Evolutionary conservation across 179 eudicot genomes (phyloP).

Genomic region (Monotropa hypopitys): DNA sequence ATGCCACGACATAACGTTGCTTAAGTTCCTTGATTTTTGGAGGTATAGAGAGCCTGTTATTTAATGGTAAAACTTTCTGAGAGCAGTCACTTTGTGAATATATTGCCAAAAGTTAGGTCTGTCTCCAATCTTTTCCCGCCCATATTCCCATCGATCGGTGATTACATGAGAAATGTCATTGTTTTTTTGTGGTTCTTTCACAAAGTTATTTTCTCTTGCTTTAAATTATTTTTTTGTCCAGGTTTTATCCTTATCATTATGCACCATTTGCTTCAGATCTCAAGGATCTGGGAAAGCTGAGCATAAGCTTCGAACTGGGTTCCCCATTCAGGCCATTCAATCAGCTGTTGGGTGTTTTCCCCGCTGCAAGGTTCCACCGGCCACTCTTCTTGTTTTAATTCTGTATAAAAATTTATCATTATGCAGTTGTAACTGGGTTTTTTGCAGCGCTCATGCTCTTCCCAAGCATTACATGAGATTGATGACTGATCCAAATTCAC

Average conservation of each 20-base stretch:
- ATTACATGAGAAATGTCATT: no score
- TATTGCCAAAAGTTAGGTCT: no score
- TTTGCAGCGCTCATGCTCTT: slow-evolving; percentile 87
- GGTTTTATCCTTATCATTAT: slow-evolving; percentile 99
- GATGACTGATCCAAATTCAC: slow-evolving; percentile 79
- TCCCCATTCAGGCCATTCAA: slow-evolving; percentile 89
- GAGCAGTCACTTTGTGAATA: no score
- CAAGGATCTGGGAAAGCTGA: slow-evolving; percentile 49
- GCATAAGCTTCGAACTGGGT: slow-evolving; percentile 70
- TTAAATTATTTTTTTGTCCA: slow-evolving; percentile 13
- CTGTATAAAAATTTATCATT: slow-evolving; percentile 9
- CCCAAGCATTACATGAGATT: slow-evolving; percentile 71
- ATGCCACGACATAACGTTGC: no score
- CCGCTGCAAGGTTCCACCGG: slow-evolving; percentile 75
- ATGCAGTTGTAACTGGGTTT: slow-evolving; percentile 21
- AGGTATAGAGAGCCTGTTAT: no score
- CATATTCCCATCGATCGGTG: no score
- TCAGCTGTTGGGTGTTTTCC: slow-evolving; percentile 93
- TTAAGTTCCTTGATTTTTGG: no score
- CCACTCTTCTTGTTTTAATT: neutral
- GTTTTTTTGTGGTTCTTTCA: no score
- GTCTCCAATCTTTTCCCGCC: no score
- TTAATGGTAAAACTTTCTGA: no score
- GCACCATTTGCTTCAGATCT: slow-evolving; percentile 99
- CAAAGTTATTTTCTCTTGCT: neutral